phyloP scores from a whole-genome alignment of 2,329 filamentous ascomycete species.

The Epichloe scottii region DNA sequence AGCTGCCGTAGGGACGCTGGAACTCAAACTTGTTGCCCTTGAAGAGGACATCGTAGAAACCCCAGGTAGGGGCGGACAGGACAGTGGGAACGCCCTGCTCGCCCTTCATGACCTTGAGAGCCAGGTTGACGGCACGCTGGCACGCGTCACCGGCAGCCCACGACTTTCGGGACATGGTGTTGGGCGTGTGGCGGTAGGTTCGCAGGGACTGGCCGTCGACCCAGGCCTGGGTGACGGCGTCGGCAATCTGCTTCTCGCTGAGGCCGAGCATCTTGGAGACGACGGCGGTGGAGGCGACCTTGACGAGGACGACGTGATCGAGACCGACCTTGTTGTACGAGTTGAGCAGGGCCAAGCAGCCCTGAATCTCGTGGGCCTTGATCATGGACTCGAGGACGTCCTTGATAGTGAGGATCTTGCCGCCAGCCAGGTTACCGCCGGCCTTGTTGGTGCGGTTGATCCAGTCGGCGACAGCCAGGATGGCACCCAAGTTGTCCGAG shows the following conservation, averaged over 20 bases:
- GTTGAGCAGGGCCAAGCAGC: conserved; percentile 91
- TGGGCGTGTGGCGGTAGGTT: conserved; percentile 93
- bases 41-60: conserved; percentile 98
- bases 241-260: conserved; percentile 78
- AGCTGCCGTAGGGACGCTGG: conserved; percentile 91
- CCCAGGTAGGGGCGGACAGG: conserved; percentile 85
- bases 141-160: conserved; percentile 98
- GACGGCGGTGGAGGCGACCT: conserved; percentile 89
- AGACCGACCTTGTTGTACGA: conserved; percentile 98
- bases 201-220: conserved; percentile 92
- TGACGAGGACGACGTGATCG: conserved; percentile 95
- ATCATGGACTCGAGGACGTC: conserved; percentile 96
- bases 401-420: conserved; percentile 76
- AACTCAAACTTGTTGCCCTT: conserved; percentile 93
- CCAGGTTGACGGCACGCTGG: conserved; percentile 85
- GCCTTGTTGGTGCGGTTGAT: conserved; percentile 77
- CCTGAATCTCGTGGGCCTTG: conserved; percentile 98
- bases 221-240: conserved; percentile 94
- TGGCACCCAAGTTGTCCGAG: conserved; percentile 94
- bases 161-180: conserved; percentile 99
- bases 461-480: conserved; percentile 95
- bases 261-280: conserved; percentile 92
- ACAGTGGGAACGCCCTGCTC: conserved; percentile 87
- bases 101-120: conserved; percentile 81
- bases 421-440: conserved; percentile 67